phyloP scores from a whole-genome alignment of 495 filamentous ascomycete genomes.

The Evansstolkia leycettana region DNA sequence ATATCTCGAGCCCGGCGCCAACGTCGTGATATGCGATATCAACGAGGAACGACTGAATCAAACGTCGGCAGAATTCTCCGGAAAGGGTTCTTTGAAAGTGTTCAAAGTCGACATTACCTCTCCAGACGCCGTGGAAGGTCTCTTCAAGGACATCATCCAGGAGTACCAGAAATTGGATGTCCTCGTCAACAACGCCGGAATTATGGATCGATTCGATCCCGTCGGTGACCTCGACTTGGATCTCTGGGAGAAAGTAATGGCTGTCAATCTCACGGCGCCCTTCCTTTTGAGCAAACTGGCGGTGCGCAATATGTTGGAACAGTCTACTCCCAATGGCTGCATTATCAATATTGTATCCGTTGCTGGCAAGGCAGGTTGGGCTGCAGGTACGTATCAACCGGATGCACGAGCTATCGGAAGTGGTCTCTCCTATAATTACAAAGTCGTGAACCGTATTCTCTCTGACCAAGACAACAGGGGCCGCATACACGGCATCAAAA shows the following conservation, averaged over 20 bases:
- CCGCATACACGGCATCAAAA: conserved; percentile 34
- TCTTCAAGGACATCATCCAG: conserved; percentile 20
- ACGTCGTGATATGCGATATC: conserved; percentile 34
- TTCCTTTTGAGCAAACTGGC: conserved; percentile 40
- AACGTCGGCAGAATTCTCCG: conserved; percentile 27
- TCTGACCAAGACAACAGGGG: too few relatives aligned
- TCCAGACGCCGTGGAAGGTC: conserved; percentile 17
- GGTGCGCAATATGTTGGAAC: conserved; percentile 30
- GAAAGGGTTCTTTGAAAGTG: conserved; percentile 21
- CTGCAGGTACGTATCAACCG: too few relatives aligned
- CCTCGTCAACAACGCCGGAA: conserved; percentile 32
- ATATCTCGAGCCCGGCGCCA: conserved; percentile 30
- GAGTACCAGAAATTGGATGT: conserved; percentile 24
- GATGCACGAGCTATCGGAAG: too few relatives aligned
- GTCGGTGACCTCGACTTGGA: conserved; percentile 36
- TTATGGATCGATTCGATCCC: conserved; percentile 47
- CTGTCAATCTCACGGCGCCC: conserved; percentile 47
- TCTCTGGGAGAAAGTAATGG: conserved; percentile 45
- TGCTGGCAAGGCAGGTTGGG: too few relatives aligned
- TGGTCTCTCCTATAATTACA: too few relatives aligned
- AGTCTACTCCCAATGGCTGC: conserved; percentile 14
- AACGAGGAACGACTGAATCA: conserved; percentile 27
- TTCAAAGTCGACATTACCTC: conserved; percentile 31
- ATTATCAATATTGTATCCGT: conserved; percentile 30
- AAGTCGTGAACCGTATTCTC: too few relatives aligned